phyloP scores from a whole-genome alignment of 768 basidiomycete species.

The Boletus reticulatus region DNA sequence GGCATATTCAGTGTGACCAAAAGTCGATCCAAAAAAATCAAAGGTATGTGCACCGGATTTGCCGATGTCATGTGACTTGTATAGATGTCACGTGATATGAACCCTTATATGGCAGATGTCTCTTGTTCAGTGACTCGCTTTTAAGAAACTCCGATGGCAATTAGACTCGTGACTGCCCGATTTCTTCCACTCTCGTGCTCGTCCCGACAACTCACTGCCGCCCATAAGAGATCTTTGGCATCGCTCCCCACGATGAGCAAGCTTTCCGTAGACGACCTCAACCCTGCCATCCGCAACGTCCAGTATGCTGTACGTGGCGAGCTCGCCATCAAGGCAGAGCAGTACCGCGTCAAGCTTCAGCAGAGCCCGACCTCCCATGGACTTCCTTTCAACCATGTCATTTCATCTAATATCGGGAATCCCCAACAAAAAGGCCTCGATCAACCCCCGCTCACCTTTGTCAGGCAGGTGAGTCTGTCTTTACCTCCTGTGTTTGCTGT shows the following conservation, averaged over 20 bases:
- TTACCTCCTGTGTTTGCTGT: neutral
- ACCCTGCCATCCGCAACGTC: conserved; percentile 81
- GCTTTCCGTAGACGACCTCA: conserved; percentile 71
- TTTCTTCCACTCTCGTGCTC: conserved; percentile 3
- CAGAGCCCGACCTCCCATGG: conserved; percentile 40
- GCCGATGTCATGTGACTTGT: conserved; percentile 14
- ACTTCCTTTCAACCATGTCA: conserved; percentile 85
- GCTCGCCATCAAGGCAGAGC: conserved; percentile 91
- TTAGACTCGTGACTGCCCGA: neutral
- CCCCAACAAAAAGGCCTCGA: conserved; percentile 95
- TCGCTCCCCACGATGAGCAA: conserved; percentile 42
- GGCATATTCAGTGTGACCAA: conserved; percentile 48
- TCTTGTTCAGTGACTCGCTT: neutral
- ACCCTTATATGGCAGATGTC: neutral
- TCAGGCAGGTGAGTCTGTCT: conserved; percentile 69
- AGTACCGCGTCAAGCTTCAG: conserved; percentile 70
- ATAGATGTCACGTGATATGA: neutral
- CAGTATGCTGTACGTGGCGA: conserved; percentile 98
- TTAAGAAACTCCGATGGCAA: conserved; percentile 10
- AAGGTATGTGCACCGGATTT: conserved; percentile 5
- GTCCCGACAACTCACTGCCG: neutral
- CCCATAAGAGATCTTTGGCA: neutral
- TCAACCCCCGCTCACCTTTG: conserved; percentile 90
- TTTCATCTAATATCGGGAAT: conserved; percentile 96
- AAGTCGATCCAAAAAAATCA: conserved; percentile 21